phyloP scores from a whole-genome alignment of 495 filamentous ascomycete species.

The Sabuloglossum arenarium region DNA sequence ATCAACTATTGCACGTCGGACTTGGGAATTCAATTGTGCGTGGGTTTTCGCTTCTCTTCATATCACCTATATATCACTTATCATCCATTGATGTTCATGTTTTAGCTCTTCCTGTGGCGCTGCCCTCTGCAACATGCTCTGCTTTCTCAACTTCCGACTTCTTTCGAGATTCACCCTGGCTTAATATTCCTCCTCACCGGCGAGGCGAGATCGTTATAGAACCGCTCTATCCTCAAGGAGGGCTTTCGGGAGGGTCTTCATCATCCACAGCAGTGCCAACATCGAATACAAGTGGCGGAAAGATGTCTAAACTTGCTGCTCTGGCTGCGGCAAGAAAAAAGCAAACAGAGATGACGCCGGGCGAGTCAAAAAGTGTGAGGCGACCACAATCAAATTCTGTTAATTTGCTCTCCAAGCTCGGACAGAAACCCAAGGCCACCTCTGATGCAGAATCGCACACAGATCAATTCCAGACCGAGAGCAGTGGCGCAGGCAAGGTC shows the following conservation, averaged over 20 bases:
- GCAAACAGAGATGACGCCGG: conserved; percentile 46
- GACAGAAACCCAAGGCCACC: neutral
- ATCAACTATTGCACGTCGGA: neutral
- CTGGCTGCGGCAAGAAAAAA: conserved; percentile 76
- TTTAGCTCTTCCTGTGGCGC: neutral
- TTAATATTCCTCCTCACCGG: conserved; percentile 48
- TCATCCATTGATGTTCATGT: neutral
- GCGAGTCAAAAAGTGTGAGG: neutral
- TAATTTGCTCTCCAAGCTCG: conserved; percentile 6
- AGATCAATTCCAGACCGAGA: neutral
- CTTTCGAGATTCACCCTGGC: conserved; percentile 77
- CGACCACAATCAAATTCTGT: neutral
- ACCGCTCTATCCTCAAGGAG: conserved; percentile 32
- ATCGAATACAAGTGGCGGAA: conserved; percentile 25
- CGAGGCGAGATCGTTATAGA: conserved; percentile 44
- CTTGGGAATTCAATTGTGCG: neutral
- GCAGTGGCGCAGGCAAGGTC: neutral
- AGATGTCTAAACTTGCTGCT: conserved; percentile 75
- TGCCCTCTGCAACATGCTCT: neutral
- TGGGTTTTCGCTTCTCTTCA: neutral
- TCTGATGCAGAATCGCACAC: neutral
- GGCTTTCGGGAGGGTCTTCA: conserved; percentile 60
- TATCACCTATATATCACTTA: neutral
- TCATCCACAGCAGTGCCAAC: conserved; percentile 12
- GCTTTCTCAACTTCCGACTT: conserved; percentile 26